Evolutionary conservation across 805 yeast genomes (phyloP), one percentile per base, ranked within the genome.

Genomic region (Ogataea trehalophila): DNA sequence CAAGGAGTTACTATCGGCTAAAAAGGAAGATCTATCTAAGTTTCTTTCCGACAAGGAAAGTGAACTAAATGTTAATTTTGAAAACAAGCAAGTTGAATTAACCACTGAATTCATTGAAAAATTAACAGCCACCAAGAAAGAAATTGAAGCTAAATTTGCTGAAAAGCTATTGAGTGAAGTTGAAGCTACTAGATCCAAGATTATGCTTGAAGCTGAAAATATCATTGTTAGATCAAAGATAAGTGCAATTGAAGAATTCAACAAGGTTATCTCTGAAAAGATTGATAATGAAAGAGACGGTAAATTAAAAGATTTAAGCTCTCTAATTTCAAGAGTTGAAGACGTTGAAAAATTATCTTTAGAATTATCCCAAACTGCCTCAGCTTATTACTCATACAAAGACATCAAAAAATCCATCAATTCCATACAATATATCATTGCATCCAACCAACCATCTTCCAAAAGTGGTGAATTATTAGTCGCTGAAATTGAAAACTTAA

Each of bases 211-310:
- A 53, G 91, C 90, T 17, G 81, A 81, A 49, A 90, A 88, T 67
- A 82, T 83, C 46, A 76, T 88, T 31, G 71, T 81, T 9, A 73
- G 85, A 62, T 79, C 83, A 47, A 79, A 87, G 58, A 70, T 83
- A 43, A 83, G 81, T 55, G 84, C 85, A 56, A 80, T 88, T 49
- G 77, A 82, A 55, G 81, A 80, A 60, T 81, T 87, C 63, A 78
- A 82, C 52, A 70, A 74, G 45, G 71, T 79, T 48, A 72, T 89
- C 42, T 63, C 74, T 41, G 75, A 77, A 46, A 76, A 76, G 49
- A 76, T 91, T 45, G 91, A 85, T 53, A 53, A 64, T 13, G 95
- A 86, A 73, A 83, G 98, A 69, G 74, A 83, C 53, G 88, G 90
- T 26, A 83, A 94, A 62, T 77, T 91, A 58, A 75, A 85, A 41